phyloP scores from a whole-genome alignment of 2,329 filamentous ascomycete genomes.

The Beauveria australis region DNA sequence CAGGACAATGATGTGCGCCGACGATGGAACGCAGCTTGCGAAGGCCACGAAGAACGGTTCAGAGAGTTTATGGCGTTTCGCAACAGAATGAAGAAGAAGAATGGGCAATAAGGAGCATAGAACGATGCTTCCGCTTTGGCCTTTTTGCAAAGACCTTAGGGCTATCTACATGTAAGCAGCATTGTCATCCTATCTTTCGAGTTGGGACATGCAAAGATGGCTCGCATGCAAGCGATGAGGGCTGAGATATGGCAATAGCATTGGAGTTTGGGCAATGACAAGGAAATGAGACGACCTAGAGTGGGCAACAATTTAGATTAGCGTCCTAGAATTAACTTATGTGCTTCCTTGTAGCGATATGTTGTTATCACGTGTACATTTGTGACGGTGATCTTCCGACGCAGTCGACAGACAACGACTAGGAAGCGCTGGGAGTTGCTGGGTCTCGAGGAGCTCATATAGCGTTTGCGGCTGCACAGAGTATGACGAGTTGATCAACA shows the following conservation, averaged over 20 bases:
- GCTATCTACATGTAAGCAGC: neutral
- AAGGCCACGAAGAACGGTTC: slow-evolving; percentile 51
- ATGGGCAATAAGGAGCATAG: neutral
- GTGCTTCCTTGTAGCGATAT: neutral
- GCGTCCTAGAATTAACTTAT: neutral
- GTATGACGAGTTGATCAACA: no score
- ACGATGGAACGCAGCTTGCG: slow-evolving; percentile 52
- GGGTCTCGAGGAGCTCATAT: no score
- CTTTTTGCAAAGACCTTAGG: neutral
- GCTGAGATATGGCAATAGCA: neutral
- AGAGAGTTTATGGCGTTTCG: slow-evolving; percentile 46
- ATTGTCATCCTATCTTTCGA: neutral
- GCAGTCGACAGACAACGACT: no score
- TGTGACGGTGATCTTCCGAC: no score
- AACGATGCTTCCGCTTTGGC: no score
- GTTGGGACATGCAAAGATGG: neutral
- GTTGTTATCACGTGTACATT: no score
- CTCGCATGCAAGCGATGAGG: neutral
- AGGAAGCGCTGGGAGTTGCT: no score
- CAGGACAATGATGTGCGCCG: slow-evolving; percentile 57
- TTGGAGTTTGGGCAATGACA: slow-evolving; percentile 5
- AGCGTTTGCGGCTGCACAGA: no score
- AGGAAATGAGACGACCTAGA: neutral
- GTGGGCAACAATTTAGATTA: slow-evolving; percentile 1
- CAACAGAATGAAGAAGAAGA: slow-evolving; percentile 30